Conservation (phyloP, 1,284 basidiomycete genomes). For the Microbotryum silenes-acaulis region DNA sequence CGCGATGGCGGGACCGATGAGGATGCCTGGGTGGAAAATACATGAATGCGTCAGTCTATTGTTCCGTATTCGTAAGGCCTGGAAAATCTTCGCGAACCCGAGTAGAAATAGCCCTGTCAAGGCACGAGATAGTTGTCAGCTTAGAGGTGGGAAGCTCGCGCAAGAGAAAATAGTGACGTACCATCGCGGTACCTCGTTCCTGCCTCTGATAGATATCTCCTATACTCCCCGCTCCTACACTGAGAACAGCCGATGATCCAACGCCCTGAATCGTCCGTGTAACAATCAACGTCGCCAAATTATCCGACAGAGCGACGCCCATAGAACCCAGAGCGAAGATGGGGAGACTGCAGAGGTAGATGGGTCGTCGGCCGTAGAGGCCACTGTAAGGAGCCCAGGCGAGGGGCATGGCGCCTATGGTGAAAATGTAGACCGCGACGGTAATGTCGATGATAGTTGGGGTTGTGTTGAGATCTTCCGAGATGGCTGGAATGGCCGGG, state of each 20-base stretch:
- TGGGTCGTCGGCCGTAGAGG: conserved; percentile 55
- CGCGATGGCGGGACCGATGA: conserved; percentile 40
- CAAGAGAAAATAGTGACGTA: conserved; percentile 36
- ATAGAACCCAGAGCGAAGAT: conserved; percentile 55
- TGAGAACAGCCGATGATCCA: conserved; percentile 46
- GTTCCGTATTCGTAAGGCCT: too few relatives aligned
- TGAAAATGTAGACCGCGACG: conserved; percentile 45
- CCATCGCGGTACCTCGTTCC: conserved; percentile 57
- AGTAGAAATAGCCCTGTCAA: neutral
- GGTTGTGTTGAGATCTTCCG: conserved; percentile 53
- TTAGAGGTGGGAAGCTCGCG: conserved; percentile 40
- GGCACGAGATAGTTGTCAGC: neutral
- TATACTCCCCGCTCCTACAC: conserved; percentile 56
- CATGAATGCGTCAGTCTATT: too few relatives aligned
- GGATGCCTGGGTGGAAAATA: neutral
- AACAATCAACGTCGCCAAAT: conserved; percentile 50
- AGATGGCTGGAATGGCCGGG: conserved; percentile 60
- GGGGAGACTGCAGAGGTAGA: conserved; percentile 57
- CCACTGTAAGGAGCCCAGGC: conserved; percentile 52
- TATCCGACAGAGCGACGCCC: conserved; percentile 51
- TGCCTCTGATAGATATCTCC: conserved; percentile 58
- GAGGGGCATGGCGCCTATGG: conserved; percentile 45
- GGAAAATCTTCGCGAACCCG: too few relatives aligned
- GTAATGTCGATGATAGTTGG: conserved; percentile 52
- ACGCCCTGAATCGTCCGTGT: conserved; percentile 54